Percentiles rank a stretch among this genome's conserved stretches.
These are phyloP conservation scores for Globisporangium barbulae DNA, from an alignment of 352 stramenopile genomes.

Conservation along the genomic window DNA sequence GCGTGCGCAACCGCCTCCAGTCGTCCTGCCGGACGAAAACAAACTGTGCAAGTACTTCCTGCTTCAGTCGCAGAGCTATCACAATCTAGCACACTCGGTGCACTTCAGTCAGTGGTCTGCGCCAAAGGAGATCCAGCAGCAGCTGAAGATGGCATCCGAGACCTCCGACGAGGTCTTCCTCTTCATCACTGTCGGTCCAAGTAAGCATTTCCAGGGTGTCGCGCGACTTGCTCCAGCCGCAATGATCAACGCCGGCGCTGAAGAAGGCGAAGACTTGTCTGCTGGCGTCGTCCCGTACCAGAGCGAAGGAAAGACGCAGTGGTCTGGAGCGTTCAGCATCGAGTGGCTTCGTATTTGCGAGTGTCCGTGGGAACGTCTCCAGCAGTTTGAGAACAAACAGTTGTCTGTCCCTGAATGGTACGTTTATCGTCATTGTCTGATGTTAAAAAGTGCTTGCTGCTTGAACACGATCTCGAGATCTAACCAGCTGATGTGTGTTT, in stretches of 20 bases:
- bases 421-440: slow-evolving; percentile 8
- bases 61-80: slow-evolving; percentile 73
- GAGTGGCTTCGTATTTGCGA: slow-evolving; percentile 88
- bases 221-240: slow-evolving; percentile 37
- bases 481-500: slow-evolving; percentile 5
- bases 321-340: slow-evolving; percentile 62
- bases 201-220: slow-evolving; percentile 80
- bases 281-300: slow-evolving; percentile 55
- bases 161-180: slow-evolving; percentile 82
- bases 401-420: slow-evolving; percentile 58
- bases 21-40: slow-evolving; percentile 61
- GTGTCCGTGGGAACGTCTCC: slow-evolving; percentile 79
- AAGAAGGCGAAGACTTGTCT: slow-evolving; percentile 54
- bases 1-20: slow-evolving; percentile 15
- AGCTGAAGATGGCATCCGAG: slow-evolving; percentile 68
- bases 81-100: slow-evolving; percentile 80
- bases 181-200: slow-evolving; percentile 65
- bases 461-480: slow-evolving; percentile 7
- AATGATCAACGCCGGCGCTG: slow-evolving; percentile 30
- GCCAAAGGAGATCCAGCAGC: slow-evolving; percentile 42
- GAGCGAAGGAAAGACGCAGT: slow-evolving; percentile 39
- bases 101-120: slow-evolving; percentile 72
- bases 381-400: slow-evolving; percentile 69
- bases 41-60: slow-evolving; percentile 84
- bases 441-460: not conserved